Evolutionary conservation across 768 basidiomycete genomes (phyloP).

Genomic region (Crassisporium funariophilum): DNA sequence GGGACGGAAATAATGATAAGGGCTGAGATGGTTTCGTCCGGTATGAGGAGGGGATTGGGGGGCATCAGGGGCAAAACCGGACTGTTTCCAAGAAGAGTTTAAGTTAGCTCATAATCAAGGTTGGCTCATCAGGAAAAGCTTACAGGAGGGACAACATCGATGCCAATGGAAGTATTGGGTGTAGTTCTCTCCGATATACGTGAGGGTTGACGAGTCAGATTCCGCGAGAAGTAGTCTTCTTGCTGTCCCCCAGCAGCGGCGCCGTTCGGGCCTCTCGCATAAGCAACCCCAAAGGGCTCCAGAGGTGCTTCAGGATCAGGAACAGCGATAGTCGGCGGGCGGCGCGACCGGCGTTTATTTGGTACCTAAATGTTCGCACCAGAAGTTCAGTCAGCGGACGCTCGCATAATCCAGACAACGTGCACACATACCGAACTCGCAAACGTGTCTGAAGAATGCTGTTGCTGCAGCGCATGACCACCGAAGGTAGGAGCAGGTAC

Average conservation of each 20-base stretch:
- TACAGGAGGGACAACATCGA: constrained; percentile 30
- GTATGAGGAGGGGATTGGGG: constrained; percentile 27
- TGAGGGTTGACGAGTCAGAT: constrained; percentile 20
- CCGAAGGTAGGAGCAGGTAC: constrained; percentile 19
- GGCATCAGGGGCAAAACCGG: constrained; percentile 19
- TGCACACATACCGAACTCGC: constrained; percentile 16
- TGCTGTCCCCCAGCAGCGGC: background rate
- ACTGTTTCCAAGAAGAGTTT: constrained; percentile 10
- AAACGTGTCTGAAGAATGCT: constrained; percentile 18
- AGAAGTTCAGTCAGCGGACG: background rate
- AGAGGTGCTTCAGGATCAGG: constrained; percentile 21
- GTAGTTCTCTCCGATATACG: constrained; percentile 19
- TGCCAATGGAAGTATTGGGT: constrained; percentile 21
- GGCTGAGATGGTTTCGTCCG: constrained; percentile 29
- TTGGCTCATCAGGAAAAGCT: constrained; percentile 4
- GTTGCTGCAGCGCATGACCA: constrained; percentile 16
- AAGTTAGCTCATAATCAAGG: background rate
- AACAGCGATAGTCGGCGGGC: constrained; percentile 20
- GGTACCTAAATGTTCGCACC: constrained; percentile 4
- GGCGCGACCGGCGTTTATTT: constrained; percentile 17
- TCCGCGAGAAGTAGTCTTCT: constrained; percentile 11
- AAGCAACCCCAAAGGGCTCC: constrained; percentile 19
- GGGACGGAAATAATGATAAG: constrained; percentile 22
- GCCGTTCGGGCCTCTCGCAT: constrained; percentile 11
- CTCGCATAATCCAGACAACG: background rate